These are phyloP conservation scores for Pistacia vera DNA, from an alignment of 345 rosid species.

Conservation along the genomic window DNA sequence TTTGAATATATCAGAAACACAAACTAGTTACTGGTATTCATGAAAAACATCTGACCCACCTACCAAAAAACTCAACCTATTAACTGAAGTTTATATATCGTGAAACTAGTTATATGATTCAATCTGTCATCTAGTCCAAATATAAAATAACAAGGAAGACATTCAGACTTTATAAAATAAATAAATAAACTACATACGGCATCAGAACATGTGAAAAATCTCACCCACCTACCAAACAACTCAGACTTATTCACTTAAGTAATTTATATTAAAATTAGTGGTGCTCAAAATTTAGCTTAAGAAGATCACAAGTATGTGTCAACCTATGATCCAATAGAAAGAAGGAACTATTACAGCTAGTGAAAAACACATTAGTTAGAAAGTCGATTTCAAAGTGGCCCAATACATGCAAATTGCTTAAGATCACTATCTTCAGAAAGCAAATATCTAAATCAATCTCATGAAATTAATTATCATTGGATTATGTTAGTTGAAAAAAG, in stretches of 20 bases:
- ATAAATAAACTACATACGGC: not conserved
- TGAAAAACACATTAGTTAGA: not conserved
- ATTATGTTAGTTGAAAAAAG: not conserved
- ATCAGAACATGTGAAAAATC: not conserved
- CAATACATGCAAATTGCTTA: not conserved
- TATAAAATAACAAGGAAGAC: no score
- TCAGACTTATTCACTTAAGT: not conserved
- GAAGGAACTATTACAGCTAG: not conserved
- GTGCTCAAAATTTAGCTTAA: not conserved
- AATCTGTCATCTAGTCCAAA: not conserved
- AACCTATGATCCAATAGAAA: not conserved
- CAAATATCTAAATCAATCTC: not conserved
- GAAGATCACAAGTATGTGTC: not conserved
- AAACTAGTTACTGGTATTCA: not conserved
- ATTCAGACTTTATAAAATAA: no score
- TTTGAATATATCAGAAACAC: not conserved
- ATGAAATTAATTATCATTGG: not conserved
- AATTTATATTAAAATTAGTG: not conserved
- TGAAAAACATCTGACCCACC: not conserved
- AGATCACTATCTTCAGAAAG: not conserved
- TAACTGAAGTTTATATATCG: not conserved
- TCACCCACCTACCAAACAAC: not conserved
- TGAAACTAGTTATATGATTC: not conserved
- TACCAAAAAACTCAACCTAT: not conserved
- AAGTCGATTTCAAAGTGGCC: not conserved